Percentiles rank a stretch among this genome's conserved stretches.
Conservation (phyloP, 345 rosid species). For the Trapa incisa region DNA sequence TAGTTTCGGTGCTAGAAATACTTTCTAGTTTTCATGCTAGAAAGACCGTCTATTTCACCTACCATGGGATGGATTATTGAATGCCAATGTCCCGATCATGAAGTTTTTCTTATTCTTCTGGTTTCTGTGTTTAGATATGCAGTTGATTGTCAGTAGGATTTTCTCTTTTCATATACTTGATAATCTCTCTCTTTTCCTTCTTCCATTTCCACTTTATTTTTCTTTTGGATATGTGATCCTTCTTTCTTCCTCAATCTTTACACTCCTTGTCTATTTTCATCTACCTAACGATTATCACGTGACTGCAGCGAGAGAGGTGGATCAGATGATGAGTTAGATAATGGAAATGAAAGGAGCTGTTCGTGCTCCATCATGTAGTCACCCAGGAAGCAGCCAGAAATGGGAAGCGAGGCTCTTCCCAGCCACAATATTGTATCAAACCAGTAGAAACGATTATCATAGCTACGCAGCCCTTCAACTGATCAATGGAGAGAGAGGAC, state of each 20-base stretch:
- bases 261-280: not conserved
- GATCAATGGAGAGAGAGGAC: not conserved
- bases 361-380: constrained; percentile 50
- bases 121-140: too few relatives aligned
- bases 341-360: constrained; percentile 43
- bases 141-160: too few relatives aligned
- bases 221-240: too few relatives aligned
- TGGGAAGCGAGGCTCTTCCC: not conserved
- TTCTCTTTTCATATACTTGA: too few relatives aligned
- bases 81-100: too few relatives aligned
- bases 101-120: too few relatives aligned
- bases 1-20: too few relatives aligned
- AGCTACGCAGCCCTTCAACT: not conserved
- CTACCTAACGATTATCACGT: not conserved
- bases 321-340: constrained; percentile 49
- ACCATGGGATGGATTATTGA: too few relatives aligned
- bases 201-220: too few relatives aligned
- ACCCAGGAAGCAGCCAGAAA: not conserved
- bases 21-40: too few relatives aligned
- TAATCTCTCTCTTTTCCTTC: too few relatives aligned
- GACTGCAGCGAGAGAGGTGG: constrained; percentile 46
- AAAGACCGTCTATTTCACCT: not conserved
- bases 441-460: not conserved
- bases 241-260: too few relatives aligned
- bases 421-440: not conserved